Conservation (phyloP, 1,139 yeast species). For the Suhomyces kunorum region DNA sequence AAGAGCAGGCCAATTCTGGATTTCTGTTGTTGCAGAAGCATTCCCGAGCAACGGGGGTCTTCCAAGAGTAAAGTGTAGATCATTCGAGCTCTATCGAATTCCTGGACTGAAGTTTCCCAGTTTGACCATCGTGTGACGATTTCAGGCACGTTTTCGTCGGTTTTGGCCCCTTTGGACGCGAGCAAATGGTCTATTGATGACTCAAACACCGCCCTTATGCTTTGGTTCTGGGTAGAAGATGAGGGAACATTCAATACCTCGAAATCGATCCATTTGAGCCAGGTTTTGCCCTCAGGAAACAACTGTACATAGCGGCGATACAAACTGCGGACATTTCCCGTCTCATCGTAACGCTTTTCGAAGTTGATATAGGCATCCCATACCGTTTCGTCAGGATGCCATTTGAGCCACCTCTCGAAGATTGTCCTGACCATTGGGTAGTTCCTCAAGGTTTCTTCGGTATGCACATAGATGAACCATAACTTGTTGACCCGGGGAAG, state of each 20-base stretch:
- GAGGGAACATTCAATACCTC: conserved; percentile 21
- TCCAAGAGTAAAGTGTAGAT: conserved; percentile 58
- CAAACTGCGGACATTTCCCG: conserved; percentile 56
- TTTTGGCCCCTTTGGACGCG: conserved; percentile 21
- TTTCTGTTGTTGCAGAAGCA: conserved; percentile 46
- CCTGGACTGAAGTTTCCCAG: conserved; percentile 70
- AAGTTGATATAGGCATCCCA: conserved; percentile 78
- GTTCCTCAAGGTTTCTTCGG: conserved; percentile 79
- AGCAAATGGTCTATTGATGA: conserved; percentile 58
- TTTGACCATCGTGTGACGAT: conserved; percentile 56
- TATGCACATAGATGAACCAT: conserved; percentile 80
- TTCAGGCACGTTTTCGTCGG: conserved; percentile 26
- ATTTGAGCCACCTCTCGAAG: conserved; percentile 78
- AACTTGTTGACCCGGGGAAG: conserved; percentile 81
- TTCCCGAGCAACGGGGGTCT: conserved; percentile 20
- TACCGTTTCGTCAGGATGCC: conserved; percentile 66
- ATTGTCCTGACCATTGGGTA: conserved; percentile 61
- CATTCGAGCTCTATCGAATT: conserved; percentile 64
- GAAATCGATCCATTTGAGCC: conserved; percentile 54
- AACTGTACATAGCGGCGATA: conserved; percentile 57
- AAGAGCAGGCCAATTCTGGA: conserved; percentile 46
- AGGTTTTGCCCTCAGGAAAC: conserved; percentile 56
- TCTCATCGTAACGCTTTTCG: conserved; percentile 68
- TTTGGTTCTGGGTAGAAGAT: conserved; percentile 26
- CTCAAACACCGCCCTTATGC: conserved; percentile 65